Evolutionary conservation across 805 yeast species (phyloP).

Genomic region (Sugiyamaella chiloensis): DNA sequence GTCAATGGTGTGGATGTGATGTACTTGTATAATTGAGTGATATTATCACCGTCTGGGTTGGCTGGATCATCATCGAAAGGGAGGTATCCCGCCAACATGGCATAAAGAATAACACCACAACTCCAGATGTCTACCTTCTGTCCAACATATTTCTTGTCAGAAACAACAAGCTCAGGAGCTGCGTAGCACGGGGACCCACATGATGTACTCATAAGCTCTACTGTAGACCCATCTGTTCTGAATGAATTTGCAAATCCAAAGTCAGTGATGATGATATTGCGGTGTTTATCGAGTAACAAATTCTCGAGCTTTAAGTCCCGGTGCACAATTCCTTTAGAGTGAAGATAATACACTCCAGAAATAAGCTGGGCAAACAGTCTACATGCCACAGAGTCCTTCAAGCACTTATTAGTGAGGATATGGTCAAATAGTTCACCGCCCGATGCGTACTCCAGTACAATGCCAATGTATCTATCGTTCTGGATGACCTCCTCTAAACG

Average conservation of each 20-base stretch:
- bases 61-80: constrained; percentile 98
- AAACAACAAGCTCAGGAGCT: constrained; percentile 93
- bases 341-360: constrained; percentile 89
- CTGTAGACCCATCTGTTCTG: constrained; percentile 30
- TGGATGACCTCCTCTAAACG: constrained; percentile 88
- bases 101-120: constrained; percentile 90
- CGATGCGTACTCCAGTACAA: constrained; percentile 92
- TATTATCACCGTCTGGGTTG: constrained; percentile 94
- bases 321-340: constrained; percentile 74
- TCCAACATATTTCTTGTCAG: constrained; percentile 84
- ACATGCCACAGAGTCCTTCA: constrained; percentile 85
- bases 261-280: constrained; percentile 82
- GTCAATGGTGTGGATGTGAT: constrained; percentile 89
- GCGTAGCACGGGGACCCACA: constrained; percentile 99
- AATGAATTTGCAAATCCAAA: constrained; percentile 94
- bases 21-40: constrained; percentile 84
- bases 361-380: constrained; percentile 88
- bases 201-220: constrained; percentile 85
- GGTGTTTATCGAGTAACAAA: constrained; percentile 75
- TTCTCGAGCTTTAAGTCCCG: constrained; percentile 76
- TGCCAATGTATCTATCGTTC: constrained; percentile 92
- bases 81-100: constrained; percentile 94
- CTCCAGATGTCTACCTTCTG: constrained; percentile 97
- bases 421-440: constrained; percentile 97
- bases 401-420: constrained; percentile 77